These are phyloP conservation scores for Mycena venus DNA, from an alignment of 768 basidiomycete species.

Conservation along the genomic window DNA sequence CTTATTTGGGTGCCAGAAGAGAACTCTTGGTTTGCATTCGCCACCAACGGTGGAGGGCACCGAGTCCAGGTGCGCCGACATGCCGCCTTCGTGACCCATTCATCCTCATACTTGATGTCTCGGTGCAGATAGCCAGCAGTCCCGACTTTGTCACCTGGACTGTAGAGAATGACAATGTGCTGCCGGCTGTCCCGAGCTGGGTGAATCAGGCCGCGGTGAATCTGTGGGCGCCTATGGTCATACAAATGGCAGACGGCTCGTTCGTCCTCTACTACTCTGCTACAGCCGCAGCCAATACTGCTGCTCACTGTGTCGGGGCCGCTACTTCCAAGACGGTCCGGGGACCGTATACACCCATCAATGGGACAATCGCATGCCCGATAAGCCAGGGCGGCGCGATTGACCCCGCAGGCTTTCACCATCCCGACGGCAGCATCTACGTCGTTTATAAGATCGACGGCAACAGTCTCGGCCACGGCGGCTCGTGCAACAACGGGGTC, in stretches of 20 bases:
- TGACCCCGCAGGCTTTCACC: conserved; percentile 42
- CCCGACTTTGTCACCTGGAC: conserved; percentile 36
- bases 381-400: conserved; percentile 42
- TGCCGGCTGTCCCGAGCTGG: conserved; percentile 35
- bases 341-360: conserved; percentile 43
- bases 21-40: conserved; percentile 23
- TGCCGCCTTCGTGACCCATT: background rate
- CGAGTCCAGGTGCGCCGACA: conserved; percentile 6
- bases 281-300: conserved; percentile 10
- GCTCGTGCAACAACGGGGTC: conserved; percentile 41
- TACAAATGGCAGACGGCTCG: conserved; percentile 14
- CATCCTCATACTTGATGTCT: background rate
- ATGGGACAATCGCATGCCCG: conserved; percentile 39
- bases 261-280: conserved; percentile 29
- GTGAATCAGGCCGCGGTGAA: conserved; percentile 8
- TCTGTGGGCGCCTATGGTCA: conserved; percentile 40
- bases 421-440: conserved; percentile 40
- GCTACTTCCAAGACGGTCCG: conserved; percentile 39
- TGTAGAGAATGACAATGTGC: conserved; percentile 21
- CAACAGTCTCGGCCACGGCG: conserved; percentile 45
- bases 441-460: conserved; percentile 50
- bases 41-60: conserved; percentile 3
- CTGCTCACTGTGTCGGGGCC: conserved; percentile 43
- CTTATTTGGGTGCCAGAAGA: conserved; percentile 25
- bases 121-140: conserved; percentile 4